Evolutionary conservation across 345 rosid genomes (phyloP).

Genomic region (Raphanus sativus): DNA sequence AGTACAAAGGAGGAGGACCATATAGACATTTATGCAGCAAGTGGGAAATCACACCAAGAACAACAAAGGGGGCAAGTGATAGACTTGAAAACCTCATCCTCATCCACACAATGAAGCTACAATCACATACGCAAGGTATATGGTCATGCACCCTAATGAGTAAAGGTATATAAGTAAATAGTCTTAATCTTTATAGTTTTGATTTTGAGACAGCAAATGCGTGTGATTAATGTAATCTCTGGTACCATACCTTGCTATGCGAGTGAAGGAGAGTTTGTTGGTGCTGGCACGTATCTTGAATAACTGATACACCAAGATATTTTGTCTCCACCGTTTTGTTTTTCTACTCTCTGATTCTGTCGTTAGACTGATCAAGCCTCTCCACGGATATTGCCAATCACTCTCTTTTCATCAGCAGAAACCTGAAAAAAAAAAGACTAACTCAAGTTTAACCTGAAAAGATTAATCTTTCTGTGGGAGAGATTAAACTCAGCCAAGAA

Average conservation of each 20-base stretch:
- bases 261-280: conserved; percentile 79
- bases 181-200: not conserved
- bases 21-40: conserved; percentile 29
- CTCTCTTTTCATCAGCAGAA: conserved; percentile 66
- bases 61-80: not conserved
- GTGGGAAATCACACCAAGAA: conserved; percentile 26
- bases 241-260: conserved; percentile 53
- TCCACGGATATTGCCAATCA: conserved; percentile 69
- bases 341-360: conserved; percentile 78
- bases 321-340: conserved; percentile 61
- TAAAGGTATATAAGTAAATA: not conserved
- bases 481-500: too few relatives aligned
- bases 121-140: not conserved
- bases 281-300: conserved; percentile 84
- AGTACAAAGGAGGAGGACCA: conserved; percentile 19
- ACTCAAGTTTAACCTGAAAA: not conserved
- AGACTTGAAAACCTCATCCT: conserved; percentile 33
- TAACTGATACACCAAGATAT: conserved; percentile 79
- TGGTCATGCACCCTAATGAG: not conserved
- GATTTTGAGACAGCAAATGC: not conserved
- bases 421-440: conserved; percentile 40
- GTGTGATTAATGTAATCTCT: not conserved
- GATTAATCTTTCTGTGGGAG: too few relatives aligned
- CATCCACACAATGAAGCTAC: too few relatives aligned
- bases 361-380: conserved; percentile 68